A percentile compares a stretch with the other conserved stretches of the same genome.
Conservation (phyloP, 805 yeast species). For the Kodamaea kaohsiungensis region DNA sequence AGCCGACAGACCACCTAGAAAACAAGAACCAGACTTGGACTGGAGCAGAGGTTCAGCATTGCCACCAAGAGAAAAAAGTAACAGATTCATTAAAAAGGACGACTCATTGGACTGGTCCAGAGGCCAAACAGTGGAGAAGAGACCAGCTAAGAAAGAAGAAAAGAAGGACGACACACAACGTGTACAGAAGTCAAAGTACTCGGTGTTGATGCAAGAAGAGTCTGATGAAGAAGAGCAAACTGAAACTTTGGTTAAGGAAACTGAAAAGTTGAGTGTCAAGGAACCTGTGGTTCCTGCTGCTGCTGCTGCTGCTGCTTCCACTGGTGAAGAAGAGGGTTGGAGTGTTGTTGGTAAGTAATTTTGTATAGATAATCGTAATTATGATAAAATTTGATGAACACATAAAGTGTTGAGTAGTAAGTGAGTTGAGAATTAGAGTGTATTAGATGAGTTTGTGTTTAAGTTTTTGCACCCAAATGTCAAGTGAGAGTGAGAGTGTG, state of each 20-base stretch:
- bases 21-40: conserved; percentile 33
- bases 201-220: conserved; percentile 47
- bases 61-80: conserved; percentile 18
- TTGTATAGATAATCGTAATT: conserved; percentile 3
- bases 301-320: conserved; percentile 25
- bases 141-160: conserved; percentile 16
- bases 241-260: conserved; percentile 15
- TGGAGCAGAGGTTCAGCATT: conserved; percentile 41
- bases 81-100: conserved; percentile 4
- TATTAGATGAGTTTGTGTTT: no score
- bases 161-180: conserved; percentile 27
- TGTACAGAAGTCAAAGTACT: conserved; percentile 47
- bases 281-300: conserved; percentile 9
- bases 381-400: not conserved
- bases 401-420: not conserved
- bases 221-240: conserved; percentile 48
- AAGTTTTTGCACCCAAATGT: not conserved
- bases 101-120: conserved; percentile 39
- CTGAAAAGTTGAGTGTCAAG: conserved; percentile 10
- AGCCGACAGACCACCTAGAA: conserved; percentile 20
- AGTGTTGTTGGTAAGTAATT: conserved; percentile 45
- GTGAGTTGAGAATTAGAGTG: not conserved
- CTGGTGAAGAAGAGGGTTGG: conserved; percentile 43
- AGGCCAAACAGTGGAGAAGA: conserved; percentile 33
- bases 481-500: no score